These are phyloP conservation scores for Piper longum DNA, from an alignment of 164 flowering plant genomes.

Conservation along the genomic window DNA sequence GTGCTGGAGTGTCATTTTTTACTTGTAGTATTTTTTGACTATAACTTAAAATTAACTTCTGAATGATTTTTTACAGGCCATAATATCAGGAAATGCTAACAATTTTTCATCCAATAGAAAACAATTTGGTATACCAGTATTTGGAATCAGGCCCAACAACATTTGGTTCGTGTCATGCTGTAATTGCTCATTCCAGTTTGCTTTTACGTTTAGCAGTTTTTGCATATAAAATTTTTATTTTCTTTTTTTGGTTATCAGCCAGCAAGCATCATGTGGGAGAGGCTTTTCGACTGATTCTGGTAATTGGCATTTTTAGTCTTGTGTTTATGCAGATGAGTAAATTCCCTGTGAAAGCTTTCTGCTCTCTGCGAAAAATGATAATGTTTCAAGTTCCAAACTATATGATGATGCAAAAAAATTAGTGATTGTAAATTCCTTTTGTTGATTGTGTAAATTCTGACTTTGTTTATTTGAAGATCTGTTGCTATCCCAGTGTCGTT, in stretches of 20 bases:
- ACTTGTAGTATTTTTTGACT: background rate
- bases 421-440: background rate
- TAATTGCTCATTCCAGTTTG: background rate
- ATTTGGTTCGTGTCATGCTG: constrained; percentile 7
- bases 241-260: constrained; percentile 18
- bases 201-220: background rate
- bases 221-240: background rate
- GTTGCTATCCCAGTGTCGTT: too few species aligned
- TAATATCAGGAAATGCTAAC: constrained; percentile 8
- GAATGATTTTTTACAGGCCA: constrained; percentile 12
- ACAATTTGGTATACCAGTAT: background rate
- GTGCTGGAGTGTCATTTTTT: background rate
- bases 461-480: too few species aligned
- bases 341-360: background rate
- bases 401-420: background rate
- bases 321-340: background rate
- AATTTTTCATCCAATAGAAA: constrained; percentile 4
- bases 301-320: constrained; percentile 9
- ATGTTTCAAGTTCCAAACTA: background rate
- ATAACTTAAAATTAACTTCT: background rate
- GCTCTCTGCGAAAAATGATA: background rate
- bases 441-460: too few species aligned
- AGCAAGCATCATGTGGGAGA: constrained; percentile 17
- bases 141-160: background rate
- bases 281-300: constrained; percentile 50